Conservation (phyloP, 208 protist genomes). For the Angomonas deanei region DNA sequence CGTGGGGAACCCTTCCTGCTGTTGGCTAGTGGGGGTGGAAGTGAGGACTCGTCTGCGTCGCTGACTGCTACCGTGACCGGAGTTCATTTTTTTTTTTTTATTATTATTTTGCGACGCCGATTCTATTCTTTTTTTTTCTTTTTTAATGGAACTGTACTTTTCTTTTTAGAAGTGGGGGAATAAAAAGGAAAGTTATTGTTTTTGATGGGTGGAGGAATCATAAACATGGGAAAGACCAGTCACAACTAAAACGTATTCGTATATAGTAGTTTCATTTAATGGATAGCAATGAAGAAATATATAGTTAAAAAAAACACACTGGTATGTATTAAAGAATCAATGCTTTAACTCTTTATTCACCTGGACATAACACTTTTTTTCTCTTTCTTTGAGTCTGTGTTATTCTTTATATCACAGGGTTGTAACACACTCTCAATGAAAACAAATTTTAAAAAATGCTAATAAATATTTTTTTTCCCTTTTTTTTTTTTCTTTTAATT, state of each 20-base stretch:
- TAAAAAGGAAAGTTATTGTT: background rate
- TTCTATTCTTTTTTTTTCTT: slow-evolving; percentile 2
- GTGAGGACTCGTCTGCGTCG: background rate
- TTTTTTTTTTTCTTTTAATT: background rate
- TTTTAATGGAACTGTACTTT: background rate
- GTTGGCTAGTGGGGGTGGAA: background rate
- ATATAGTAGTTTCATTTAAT: background rate
- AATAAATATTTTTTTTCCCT: background rate
- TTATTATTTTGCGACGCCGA: too few species aligned
- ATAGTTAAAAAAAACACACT: background rate
- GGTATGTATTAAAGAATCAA: background rate
- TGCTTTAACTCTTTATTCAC: slow-evolving; percentile 1
- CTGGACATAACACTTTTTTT: too few species aligned
- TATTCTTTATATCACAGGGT: too few species aligned
- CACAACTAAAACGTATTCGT: background rate
- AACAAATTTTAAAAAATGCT: background rate
- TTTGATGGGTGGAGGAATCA: background rate
- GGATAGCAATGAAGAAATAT: slow-evolving; percentile 1
- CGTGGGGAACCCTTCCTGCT: background rate
- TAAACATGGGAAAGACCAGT: background rate
- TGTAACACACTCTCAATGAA: background rate
- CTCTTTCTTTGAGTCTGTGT: too few species aligned
- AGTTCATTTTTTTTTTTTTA: too few species aligned
- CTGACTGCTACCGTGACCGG: background rate
- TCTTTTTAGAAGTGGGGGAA: slow-evolving; percentile 6